These are phyloP conservation scores for Mycena vitilis DNA, from an alignment of 768 basidiomycete species.

Conservation along the genomic window DNA sequence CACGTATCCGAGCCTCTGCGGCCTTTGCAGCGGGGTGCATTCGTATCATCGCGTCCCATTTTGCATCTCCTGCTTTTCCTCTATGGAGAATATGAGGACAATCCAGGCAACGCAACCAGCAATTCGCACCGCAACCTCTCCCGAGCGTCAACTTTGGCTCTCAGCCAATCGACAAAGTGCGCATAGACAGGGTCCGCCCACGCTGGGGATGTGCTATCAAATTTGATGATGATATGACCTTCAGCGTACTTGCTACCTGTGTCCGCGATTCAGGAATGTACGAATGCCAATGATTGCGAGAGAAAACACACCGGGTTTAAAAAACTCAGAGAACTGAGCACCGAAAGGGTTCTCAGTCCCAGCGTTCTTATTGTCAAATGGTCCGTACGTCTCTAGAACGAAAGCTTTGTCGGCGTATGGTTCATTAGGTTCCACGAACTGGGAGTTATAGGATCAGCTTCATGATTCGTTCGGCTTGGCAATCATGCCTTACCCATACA, in stretches of 20 bases:
- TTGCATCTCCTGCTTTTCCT: neutral
- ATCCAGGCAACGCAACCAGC: neutral
- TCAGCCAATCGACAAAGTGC: constrained; percentile 9
- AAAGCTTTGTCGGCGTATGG: constrained; percentile 9
- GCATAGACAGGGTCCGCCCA: constrained; percentile 22
- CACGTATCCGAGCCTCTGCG: neutral
- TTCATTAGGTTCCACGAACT: constrained; percentile 17
- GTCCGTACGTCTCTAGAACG: constrained; percentile 1
- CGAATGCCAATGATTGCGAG: neutral
- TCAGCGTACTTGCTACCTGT: constrained; percentile 27
- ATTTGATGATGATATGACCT: constrained; percentile 35
- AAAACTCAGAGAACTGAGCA: neutral
- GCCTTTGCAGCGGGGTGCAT: neutral
- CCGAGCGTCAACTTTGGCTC: neutral
- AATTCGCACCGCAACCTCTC: neutral
- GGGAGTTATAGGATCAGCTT: neutral
- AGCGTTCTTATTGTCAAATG: neutral
- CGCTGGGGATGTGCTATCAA: constrained; percentile 34
- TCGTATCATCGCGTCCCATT: constrained; percentile 17
- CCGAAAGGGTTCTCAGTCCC: neutral
- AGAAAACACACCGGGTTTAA: constrained; percentile 10
- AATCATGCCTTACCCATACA: neutral
- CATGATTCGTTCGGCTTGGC: neutral
- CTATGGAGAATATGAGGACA: neutral
- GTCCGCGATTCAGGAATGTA: neutral